A percentile compares a stretch with the other conserved stretches of the same genome.
Evolutionary conservation across 2,329 filamentous ascomycete genomes (phyloP).

Genomic region (Alternaria consortialis): DNA sequence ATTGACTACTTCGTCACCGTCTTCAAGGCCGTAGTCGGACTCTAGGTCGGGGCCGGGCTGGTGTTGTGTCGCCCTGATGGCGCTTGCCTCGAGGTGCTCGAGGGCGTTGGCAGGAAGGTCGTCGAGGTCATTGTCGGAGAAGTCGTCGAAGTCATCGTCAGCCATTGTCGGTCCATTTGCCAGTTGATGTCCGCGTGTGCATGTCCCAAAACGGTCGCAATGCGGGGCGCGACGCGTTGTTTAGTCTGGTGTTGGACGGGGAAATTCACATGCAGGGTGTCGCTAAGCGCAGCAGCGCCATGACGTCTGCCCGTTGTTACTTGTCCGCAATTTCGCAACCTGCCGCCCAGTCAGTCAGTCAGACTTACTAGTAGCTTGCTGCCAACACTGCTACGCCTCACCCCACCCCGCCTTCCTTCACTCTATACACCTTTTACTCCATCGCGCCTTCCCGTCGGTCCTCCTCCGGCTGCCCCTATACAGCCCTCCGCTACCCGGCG

Average conservation of each 20-base stretch:
- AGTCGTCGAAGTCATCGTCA: constrained; percentile 58
- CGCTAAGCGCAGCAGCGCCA: constrained; percentile 8
- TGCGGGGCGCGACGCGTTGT: constrained; percentile 22
- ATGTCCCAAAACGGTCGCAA: constrained; percentile 16
- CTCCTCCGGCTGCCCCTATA: background rate
- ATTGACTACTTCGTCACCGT: constrained; percentile 56
- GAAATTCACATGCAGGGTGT: constrained; percentile 24
- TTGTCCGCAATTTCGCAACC: constrained; percentile 18
- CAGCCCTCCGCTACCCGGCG: constrained; percentile 1
- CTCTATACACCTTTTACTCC: background rate
- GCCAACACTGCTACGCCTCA: constrained; percentile 8
- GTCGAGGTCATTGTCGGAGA: constrained; percentile 56
- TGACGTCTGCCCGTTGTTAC: constrained; percentile 26
- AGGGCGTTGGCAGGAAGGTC: constrained; percentile 57
- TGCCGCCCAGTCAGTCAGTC: constrained; percentile 6
- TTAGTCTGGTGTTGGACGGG: constrained; percentile 4
- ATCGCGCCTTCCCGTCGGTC: constrained; percentile 4
- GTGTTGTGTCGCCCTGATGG: constrained; percentile 52
- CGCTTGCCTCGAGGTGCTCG: constrained; percentile 56
- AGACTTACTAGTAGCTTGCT: background rate
- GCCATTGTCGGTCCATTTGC: constrained; percentile 39
- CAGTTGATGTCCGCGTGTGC: background rate
- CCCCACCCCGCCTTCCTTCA: constrained; percentile 14
- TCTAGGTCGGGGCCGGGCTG: constrained; percentile 16
- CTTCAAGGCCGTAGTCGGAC: constrained; percentile 57